phyloP scores from a whole-genome alignment of 1,284 basidiomycete genomes.

The Leccinum pachyderme region DNA sequence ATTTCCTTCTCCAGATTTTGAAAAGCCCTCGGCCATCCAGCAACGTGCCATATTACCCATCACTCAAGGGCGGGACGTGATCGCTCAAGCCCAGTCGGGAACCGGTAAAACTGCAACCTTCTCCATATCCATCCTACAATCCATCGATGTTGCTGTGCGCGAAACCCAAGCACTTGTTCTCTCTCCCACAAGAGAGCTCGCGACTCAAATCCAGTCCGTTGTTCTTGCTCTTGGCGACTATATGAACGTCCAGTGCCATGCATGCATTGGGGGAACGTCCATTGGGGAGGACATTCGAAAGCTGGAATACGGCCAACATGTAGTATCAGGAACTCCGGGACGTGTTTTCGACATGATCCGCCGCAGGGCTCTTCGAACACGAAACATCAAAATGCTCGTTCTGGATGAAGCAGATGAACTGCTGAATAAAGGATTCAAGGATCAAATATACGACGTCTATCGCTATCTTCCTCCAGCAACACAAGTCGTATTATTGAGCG shows the following conservation, averaged over 20 bases:
- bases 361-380: conserved; percentile 87
- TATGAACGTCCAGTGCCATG: conserved; percentile 99
- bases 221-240: conserved; percentile 97
- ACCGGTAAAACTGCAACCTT: conserved; percentile 99
- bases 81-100: conserved; percentile 98
- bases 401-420: conserved; percentile 98
- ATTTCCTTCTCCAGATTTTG: conserved; percentile 71
- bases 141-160: conserved; percentile 93
- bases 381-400: conserved; percentile 99
- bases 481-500: conserved; percentile 95
- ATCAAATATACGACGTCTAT: conserved; percentile 99
- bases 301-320: conserved; percentile 97
- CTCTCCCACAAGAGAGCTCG: conserved; percentile 92
- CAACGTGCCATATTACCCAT: conserved; percentile 97
- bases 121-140: conserved; percentile 91
- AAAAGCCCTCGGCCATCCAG: conserved; percentile 99
- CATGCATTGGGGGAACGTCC: conserved; percentile 97
- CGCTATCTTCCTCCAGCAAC: conserved; percentile 98
- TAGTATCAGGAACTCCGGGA: conserved; percentile 96
- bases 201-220: conserved; percentile 98
- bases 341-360: conserved; percentile 99
- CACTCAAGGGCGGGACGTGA: conserved; percentile 93
- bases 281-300: conserved; percentile 99
- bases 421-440: conserved; percentile 98
- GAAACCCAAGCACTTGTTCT: conserved; percentile 97